These are phyloP conservation scores for Epichloe gansuensis DNA, from an alignment of 2,329 filamentous ascomycete genomes.

Conservation along the genomic window DNA sequence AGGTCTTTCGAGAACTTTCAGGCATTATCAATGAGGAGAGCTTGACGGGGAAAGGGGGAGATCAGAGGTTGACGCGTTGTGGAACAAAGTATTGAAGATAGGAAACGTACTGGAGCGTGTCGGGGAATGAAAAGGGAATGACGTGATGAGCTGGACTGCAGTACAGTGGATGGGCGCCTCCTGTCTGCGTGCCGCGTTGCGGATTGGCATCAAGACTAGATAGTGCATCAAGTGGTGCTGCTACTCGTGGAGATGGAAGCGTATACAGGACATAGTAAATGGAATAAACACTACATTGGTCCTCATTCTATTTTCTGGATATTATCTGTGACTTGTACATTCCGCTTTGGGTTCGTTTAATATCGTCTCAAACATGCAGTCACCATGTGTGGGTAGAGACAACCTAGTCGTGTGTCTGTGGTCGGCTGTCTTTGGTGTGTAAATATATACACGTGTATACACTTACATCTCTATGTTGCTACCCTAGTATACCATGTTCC, in stretches of 20 bases:
- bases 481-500: too few species aligned
- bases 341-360: too few species aligned
- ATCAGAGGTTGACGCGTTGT: background rate
- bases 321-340: background rate
- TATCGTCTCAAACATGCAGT: background rate
- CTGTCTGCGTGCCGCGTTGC: background rate
- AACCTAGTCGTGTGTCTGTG: too few species aligned
- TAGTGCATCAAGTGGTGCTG: constrained; percentile 7
- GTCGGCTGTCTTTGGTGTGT: too few species aligned
- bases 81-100: background rate
- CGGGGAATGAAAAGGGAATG: background rate
- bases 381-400: background rate
- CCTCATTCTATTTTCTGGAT: background rate
- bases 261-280: background rate
- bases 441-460: too few species aligned
- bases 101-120: background rate
- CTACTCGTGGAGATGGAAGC: constrained; percentile 4
- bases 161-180: background rate
- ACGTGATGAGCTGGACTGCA: background rate
- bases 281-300: background rate
- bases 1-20: background rate
- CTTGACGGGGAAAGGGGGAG: background rate
- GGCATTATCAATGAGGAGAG: constrained; percentile 2
- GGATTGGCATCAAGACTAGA: constrained; percentile 3
- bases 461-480: too few species aligned